Conservation (phyloP, 257 asterid genomes). For the Solanum gracilifrons region DNA sequence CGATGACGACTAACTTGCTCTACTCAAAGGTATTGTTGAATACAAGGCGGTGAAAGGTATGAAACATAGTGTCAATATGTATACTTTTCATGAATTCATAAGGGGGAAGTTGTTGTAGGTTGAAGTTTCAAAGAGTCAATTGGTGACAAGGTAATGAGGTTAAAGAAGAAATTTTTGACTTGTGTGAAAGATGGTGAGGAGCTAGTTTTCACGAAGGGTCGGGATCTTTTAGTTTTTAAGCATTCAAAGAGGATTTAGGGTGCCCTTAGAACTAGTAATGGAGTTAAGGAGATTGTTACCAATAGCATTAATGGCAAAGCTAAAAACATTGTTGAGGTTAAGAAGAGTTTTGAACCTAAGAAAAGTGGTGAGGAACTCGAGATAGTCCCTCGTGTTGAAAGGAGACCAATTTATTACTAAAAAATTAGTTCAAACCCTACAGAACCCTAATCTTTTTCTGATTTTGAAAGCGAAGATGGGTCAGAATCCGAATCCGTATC, state of each 20-base stretch:
- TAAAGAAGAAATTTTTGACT: slow-evolving; percentile 27
- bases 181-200: slow-evolving; percentile 24
- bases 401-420: too few relatives aligned
- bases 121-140: slow-evolving; percentile 23
- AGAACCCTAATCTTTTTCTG: too few relatives aligned
- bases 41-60: slow-evolving; percentile 19
- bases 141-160: slow-evolving; percentile 29
- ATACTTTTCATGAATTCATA: slow-evolving; percentile 26
- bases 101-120: slow-evolving; percentile 19
- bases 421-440: too few relatives aligned
- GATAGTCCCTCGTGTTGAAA: too few relatives aligned
- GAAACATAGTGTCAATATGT: slow-evolving; percentile 21
- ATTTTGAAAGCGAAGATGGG: too few relatives aligned
- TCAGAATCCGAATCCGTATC: too few relatives aligned
- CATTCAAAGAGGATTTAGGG: slow-evolving; percentile 50
- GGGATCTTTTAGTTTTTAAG: slow-evolving; percentile 13
- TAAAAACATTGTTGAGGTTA: neutral
- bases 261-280: neutral
- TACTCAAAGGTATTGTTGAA: slow-evolving; percentile 38
- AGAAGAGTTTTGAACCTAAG: neutral
- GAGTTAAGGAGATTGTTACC: neutral
- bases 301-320: neutral
- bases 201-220: slow-evolving; percentile 30
- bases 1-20: slow-evolving; percentile 31
- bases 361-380: too few relatives aligned